These are phyloP conservation scores for Saprolegnia diclina DNA, from an alignment of 352 stramenopile genomes.

Conservation along the genomic window DNA sequence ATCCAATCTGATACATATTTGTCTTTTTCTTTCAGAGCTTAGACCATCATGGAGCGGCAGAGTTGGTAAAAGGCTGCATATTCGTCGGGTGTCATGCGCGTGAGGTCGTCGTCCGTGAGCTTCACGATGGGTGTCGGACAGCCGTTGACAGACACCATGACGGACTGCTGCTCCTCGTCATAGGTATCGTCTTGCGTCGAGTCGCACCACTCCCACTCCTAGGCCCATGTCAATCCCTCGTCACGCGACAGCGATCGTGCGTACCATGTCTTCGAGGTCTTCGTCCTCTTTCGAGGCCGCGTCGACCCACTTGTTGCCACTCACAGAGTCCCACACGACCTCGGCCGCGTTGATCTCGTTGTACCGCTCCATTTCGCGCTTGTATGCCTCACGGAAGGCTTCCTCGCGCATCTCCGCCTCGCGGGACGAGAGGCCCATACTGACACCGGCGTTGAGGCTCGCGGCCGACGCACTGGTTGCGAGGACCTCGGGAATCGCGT, in stretches of 20 bases:
- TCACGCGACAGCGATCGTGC: conserved; percentile 70
- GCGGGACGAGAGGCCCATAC: neutral
- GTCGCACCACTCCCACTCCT: conserved; percentile 82
- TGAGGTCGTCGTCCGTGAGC: conserved; percentile 73
- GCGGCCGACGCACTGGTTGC: neutral
- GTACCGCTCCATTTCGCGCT: conserved; percentile 78
- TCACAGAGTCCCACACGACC: neutral
- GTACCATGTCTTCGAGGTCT: conserved; percentile 67
- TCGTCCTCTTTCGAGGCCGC: conserved; percentile 42
- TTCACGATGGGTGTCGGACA: conserved; percentile 50
- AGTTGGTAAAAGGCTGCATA: conserved; percentile 35
- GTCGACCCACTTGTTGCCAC: neutral
- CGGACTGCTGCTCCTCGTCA: conserved; percentile 34
- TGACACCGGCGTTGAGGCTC: neutral
- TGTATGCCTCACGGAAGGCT: conserved; percentile 75
- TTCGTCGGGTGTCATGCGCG: conserved; percentile 78
- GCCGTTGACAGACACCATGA: conserved; percentile 62
- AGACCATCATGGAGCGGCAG: neutral
- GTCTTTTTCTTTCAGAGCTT: neutral
- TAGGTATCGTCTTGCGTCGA: conserved; percentile 36
- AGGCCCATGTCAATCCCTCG: conserved; percentile 65
- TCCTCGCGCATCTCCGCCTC: conserved; percentile 60
- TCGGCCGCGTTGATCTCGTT: conserved; percentile 39
- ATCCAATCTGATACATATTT: neutral
- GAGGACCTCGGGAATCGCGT: neutral